Base-by-base conservation (phyloP, 495 filamentous ascomycete species). In the Aspergillus mulundensis region DNA sequence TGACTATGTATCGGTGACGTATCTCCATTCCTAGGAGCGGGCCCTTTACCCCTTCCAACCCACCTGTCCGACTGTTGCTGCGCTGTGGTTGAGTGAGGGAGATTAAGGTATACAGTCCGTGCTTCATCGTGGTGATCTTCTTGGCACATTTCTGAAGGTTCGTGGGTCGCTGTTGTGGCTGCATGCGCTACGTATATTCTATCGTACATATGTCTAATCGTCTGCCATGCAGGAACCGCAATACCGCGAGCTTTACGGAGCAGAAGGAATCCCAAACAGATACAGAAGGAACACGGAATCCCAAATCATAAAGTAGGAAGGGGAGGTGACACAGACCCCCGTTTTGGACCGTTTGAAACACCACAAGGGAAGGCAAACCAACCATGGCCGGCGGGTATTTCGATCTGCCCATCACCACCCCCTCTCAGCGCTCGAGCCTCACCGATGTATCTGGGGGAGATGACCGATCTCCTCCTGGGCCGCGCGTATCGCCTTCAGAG, bases 341-440 rank as follows among this genome's bases (percentile, higher is more conserved):
- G 28, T 38, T 20, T 50, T 16, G 28, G 19, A 48, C 54, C 45
- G 38, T 16, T 40, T 18, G 5, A 11, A 39, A 53, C 48, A 51
- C 21, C 50, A 51, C 7, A 50, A 50, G 36, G 25, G 49, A 49
- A 53, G 57, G 49, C 42, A 54, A 48, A 30, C 53, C 46, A 44
- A 50, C 32, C 62, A 77, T 77, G 74, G 74, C 63, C 53, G 68
- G 72, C 51, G 68, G 71, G 39, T 74, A 73, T 65, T 70, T 74
- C 61, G 65, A 75, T 58, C 61, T 73, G 42, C 69, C 69, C 32
- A 63, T 65, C 20, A 45, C 53, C 28, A 56, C 62, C 53, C 60
- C 66, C 38, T 72, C 67, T 39, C 54, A 66, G 49, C 69, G 54
- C 32, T 61, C 64, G n/a, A 68, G 62, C 59, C 52, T 65, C 56